Conservation (phyloP, 2,329 filamentous ascomycete species). For the Alternaria novae-zelandiae region DNA sequence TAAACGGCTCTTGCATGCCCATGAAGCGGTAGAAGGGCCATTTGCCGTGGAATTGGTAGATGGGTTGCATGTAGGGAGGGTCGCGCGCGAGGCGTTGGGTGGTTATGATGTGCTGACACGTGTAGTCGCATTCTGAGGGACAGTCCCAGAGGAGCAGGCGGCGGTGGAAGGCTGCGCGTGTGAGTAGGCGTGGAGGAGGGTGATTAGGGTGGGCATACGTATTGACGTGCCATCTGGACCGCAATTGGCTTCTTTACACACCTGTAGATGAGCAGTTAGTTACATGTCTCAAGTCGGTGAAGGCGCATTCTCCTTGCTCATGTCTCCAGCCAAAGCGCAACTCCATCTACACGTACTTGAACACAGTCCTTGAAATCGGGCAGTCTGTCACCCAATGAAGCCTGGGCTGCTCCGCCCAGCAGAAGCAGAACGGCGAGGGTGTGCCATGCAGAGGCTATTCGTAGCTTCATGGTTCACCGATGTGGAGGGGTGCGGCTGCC, state of each 20-base stretch:
- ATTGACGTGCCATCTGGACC: conserved; percentile 67
- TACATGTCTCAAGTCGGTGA: conserved; percentile 1
- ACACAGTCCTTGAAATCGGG: conserved; percentile 90
- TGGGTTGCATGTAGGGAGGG: conserved; percentile 66
- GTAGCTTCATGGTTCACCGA: conserved; percentile 35
- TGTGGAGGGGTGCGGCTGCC: not conserved
- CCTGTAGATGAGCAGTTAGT: conserved; percentile 56
- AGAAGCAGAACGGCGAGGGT: conserved; percentile 32
- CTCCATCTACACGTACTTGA: conserved; percentile 62
- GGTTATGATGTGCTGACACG: conserved; percentile 94
- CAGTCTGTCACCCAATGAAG: conserved; percentile 82
- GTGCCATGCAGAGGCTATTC: conserved; percentile 31
- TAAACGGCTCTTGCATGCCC: conserved; percentile 94
- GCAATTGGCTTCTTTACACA: conserved; percentile 84
- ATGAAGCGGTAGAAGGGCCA: conserved; percentile 94
- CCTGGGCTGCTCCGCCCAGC: conserved; percentile 55
- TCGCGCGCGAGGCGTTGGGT: conserved; percentile 69
- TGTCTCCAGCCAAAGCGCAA: not conserved
- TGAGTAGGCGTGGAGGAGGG: not conserved
- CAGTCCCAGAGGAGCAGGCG: conserved; percentile 92
- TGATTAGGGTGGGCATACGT: conserved; percentile 61
- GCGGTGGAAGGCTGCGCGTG: conserved; percentile 73
- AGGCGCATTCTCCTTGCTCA: not conserved
- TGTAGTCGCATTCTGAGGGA: conserved; percentile 94
- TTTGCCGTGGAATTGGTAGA: conserved; percentile 97